Conservation (phyloP, 805 yeast species). For the Yarrowia sp. region DNA sequence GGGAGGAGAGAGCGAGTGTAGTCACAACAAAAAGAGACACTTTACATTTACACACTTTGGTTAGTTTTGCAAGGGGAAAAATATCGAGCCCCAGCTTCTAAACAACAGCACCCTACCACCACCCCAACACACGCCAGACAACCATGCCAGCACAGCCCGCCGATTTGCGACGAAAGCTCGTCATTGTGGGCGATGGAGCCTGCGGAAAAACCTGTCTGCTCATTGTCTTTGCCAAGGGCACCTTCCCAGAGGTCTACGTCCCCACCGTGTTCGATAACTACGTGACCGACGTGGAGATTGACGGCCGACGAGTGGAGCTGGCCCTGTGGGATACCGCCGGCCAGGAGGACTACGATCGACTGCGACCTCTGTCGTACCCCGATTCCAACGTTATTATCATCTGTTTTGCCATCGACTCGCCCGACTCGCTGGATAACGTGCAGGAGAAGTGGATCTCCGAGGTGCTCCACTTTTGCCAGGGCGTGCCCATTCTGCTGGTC, state of each 20-base stretch:
- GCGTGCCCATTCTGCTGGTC: slow-evolving; percentile 86
- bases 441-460: slow-evolving; percentile 95
- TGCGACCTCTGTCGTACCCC: slow-evolving; percentile 87
- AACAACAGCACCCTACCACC: background rate
- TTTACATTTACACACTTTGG: background rate
- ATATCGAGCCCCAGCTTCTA: background rate
- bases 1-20: background rate
- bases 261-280: slow-evolving; percentile 97
- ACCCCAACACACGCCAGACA: background rate
- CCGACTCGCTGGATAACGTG: slow-evolving; percentile 89
- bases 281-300: slow-evolving; percentile 92
- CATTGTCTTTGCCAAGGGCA: slow-evolving; percentile 80
- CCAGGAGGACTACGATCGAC: slow-evolving; percentile 94
- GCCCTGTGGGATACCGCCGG: slow-evolving; percentile 99
- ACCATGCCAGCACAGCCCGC: slow-evolving; percentile 33
- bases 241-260: slow-evolving; percentile 90
- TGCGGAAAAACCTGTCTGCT: slow-evolving; percentile 93
- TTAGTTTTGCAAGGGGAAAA: background rate
- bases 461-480: slow-evolving; percentile 90
- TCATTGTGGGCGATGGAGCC: slow-evolving; percentile 96
- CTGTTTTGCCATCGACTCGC: slow-evolving; percentile 87
- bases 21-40: background rate
- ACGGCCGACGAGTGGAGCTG: slow-evolving; percentile 87
- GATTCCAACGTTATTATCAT: slow-evolving; percentile 88
- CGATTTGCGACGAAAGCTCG: slow-evolving; percentile 54